A percentile compares a stretch with the other conserved stretches of the same genome.
These are phyloP conservation scores for Globisporangium uncinulatum DNA, from an alignment of 352 stramenopile species.

Conservation along the genomic window DNA sequence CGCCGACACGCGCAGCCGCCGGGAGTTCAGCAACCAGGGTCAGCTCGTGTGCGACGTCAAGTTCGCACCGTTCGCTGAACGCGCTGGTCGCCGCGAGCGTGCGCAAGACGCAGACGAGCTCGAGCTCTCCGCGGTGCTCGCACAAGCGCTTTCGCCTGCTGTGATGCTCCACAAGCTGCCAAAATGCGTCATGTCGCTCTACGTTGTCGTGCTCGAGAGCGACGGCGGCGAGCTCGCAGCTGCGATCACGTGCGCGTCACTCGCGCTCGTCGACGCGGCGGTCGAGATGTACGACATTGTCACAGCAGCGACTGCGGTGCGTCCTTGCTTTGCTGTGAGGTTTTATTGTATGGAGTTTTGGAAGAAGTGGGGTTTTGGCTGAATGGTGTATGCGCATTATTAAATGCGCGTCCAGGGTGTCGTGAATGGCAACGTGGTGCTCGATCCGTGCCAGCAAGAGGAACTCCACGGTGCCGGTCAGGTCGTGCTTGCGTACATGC, in stretches of 20 bases:
- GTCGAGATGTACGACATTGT: conserved; percentile 93
- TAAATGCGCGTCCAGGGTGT: conserved; percentile 26
- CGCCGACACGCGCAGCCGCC: conserved; percentile 61
- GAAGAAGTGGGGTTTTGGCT: too few relatives aligned
- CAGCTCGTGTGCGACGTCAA: conserved; percentile 88
- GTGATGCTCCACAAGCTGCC: conserved; percentile 85
- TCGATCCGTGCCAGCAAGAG: conserved; percentile 72
- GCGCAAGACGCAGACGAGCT: conserved; percentile 77
- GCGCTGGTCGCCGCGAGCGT: conserved; percentile 50
- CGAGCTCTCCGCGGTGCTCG: conserved; percentile 69
- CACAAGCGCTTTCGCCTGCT: conserved; percentile 69
- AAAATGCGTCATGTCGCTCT: conserved; percentile 88
- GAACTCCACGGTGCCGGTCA: conserved; percentile 51
- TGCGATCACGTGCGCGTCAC: conserved; percentile 81
- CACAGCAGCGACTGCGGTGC: conserved; percentile 54
- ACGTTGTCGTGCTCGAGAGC: conserved; percentile 83
- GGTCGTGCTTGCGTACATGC: conserved; percentile 84
- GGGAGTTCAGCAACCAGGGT: conserved; percentile 83
- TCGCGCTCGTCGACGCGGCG: conserved; percentile 83
- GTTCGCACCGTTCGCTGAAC: conserved; percentile 79
- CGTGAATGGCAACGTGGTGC: conserved; percentile 43
- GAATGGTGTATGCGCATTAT: conserved; percentile 3
- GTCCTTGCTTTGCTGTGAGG: background rate
- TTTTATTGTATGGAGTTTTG: too few relatives aligned
- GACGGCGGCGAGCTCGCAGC: conserved; percentile 80